Evolutionary conservation across 1,284 basidiomycete species (phyloP).

Genomic region (Mrakiaceae sp.): DNA sequence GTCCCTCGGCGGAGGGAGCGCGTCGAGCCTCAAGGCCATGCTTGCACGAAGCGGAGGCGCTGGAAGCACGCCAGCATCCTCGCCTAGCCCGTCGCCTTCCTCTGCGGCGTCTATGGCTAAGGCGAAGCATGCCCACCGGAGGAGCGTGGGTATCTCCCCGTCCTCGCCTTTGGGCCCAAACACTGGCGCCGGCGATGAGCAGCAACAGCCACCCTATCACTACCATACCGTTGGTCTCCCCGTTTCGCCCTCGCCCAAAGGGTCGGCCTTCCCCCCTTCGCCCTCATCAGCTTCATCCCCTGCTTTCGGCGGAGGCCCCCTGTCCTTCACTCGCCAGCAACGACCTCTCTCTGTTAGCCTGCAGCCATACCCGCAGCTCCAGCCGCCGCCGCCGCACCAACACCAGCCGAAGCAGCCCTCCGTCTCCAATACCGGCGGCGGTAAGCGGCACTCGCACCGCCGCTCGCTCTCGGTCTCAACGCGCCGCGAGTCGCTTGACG

Average conservation of each 20-base stretch:
- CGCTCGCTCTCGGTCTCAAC: conserved; percentile 16
- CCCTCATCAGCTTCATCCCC: not conserved
- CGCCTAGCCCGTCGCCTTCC: too few relatives aligned
- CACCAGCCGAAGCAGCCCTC: not conserved
- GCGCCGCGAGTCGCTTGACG: conserved; percentile 9
- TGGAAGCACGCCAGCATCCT: too few relatives aligned
- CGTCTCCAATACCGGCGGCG: not conserved
- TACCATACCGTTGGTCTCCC: too few relatives aligned
- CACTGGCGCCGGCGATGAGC: too few relatives aligned
- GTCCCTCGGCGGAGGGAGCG: not conserved
- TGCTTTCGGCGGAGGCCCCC: too few relatives aligned
- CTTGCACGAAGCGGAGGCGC: not conserved
- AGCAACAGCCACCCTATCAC: too few relatives aligned
- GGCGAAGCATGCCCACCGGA: too few relatives aligned
- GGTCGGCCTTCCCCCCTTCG: not conserved
- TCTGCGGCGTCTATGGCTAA: too few relatives aligned
- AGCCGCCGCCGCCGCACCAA: not conserved
- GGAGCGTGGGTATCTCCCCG: too few relatives aligned
- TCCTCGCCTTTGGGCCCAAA: too few relatives aligned
- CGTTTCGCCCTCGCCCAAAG: not conserved
- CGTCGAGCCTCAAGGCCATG: not conserved
- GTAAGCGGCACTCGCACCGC: conserved; percentile 12
- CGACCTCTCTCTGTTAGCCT: not conserved
- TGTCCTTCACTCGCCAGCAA: too few relatives aligned
- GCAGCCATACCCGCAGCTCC: not conserved